Evolutionary conservation across 2,329 filamentous ascomycete genomes (phyloP), one percentile per base, ranked within the genome.

Genomic region (Cadophora sp.): DNA sequence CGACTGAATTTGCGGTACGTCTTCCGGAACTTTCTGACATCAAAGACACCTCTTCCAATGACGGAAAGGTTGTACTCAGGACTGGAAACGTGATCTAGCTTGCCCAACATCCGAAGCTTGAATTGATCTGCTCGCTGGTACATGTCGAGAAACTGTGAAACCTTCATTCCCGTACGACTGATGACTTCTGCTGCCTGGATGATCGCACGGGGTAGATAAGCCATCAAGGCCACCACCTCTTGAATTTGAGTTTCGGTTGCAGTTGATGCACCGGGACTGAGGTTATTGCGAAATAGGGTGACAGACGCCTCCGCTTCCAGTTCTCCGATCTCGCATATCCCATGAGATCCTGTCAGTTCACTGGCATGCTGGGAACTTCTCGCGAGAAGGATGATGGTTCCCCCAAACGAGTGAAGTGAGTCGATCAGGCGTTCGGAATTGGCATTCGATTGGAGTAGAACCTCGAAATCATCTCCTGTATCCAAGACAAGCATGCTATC

Each of bases 81-180:
- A 16, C 65, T 64, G 3, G 70, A 71, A 16, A 71, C 60, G 9
- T 68, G 69, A 27, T 68, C 68, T 11, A 73, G 45, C 22, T 59
- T 71, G 36, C 70, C 68, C 24, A 74, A 67, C 6, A 74, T 66
- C 11, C 70, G 72, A 14, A 74, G 59, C 48, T 72, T 71, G 59
- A 71, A 72, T 18, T 69, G 41, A 62, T 73, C 70, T n/a, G 64
- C 67, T 43, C 62, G 69, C 16, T 66, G 56, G 55, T 71, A 74
- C 39, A 74, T 59, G 13, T 71, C 61, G 8, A 73, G 65, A 24
- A 73, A 73, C 45, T 74, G 73, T 22, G 72, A 68, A 9, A 71
- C 59, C 14, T 70, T 72, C 72, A 74, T 74, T 4, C 70, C 67
- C 22, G 68, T 70, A 27, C 66, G 63, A 14, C 72, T 74, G n/a